Evolutionary conservation across 129 eudicot genomes (phyloP).

Genomic region (Centaurea solstitialis): DNA sequence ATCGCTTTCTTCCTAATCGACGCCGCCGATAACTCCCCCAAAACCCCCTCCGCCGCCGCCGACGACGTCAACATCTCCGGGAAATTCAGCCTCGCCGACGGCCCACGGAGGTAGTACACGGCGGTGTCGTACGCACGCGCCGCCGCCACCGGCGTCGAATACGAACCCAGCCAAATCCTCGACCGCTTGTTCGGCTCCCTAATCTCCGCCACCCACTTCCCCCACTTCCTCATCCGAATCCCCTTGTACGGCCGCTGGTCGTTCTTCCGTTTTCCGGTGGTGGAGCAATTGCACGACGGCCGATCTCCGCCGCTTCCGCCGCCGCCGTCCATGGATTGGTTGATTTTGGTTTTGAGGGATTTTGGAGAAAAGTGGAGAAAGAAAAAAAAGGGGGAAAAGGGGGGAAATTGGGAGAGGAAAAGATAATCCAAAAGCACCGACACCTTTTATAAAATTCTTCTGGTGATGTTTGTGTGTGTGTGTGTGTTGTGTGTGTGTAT

Average conservation of each 20-base stretch:
- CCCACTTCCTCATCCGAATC: constrained; percentile 98
- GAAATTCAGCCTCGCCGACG: constrained; percentile 75
- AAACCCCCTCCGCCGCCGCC: constrained; percentile 25
- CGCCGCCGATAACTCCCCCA: constrained; percentile 63
- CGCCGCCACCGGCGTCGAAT: constrained; percentile 83
- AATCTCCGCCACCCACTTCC: constrained; percentile 98
- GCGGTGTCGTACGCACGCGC: constrained; percentile 97
- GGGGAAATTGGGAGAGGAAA: constrained; percentile 6
- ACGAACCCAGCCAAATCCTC: constrained; percentile 93
- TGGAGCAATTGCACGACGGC: neutral
- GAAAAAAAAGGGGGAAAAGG: neutral
- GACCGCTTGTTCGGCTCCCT: constrained; percentile 91
- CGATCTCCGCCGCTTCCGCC: neutral
- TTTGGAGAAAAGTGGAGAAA: neutral
- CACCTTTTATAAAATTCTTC: constrained; percentile 22
- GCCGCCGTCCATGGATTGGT: constrained; percentile 25
- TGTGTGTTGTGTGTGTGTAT: no score
- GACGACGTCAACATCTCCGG: constrained; percentile 45
- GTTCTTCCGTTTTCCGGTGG: constrained; percentile 42
- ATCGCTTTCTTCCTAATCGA: constrained; percentile 69
- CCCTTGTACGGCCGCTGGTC: constrained; percentile 74
- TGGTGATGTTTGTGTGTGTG: constrained; percentile 15
- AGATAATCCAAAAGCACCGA: constrained; percentile 48
- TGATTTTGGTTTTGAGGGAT: no score
- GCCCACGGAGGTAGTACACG: constrained; percentile 83